Percentiles rank a stretch among this genome's conserved stretches.
Conservation (phyloP, 345 rosid species). For the Ceriops zippeliana region DNA sequence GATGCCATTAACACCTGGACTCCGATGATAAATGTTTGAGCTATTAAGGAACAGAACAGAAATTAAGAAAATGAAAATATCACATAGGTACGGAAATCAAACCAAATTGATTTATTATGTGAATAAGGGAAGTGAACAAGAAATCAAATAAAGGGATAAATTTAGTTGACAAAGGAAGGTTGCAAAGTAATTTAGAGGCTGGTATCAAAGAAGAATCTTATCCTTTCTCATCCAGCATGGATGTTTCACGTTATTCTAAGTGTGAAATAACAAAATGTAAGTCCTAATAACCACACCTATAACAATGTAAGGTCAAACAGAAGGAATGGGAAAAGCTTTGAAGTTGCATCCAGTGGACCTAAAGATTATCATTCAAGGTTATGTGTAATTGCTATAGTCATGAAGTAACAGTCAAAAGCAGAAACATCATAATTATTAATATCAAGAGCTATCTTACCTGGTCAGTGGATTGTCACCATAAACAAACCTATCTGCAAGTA, state of each 20-base stretch:
- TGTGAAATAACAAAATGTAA: no score
- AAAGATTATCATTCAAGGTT: not conserved
- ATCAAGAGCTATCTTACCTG: slow-evolving; percentile 35
- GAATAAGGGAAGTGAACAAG: not conserved
- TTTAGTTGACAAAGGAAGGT: no score
- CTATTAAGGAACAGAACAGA: not conserved
- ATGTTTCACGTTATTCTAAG: no score
- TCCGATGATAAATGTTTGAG: not conserved
- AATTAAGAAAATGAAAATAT: not conserved
- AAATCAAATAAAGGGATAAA: no score
- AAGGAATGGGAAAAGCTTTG: no score
- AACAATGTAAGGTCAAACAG: no score
- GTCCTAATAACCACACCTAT: no score
- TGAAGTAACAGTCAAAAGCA: not conserved
- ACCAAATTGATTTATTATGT: no score
- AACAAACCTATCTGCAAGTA: slow-evolving; percentile 50
- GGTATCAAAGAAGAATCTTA: no score
- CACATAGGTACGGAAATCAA: not conserved
- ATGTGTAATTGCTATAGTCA: not conserved
- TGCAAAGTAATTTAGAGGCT: no score
- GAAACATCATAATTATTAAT: not conserved
- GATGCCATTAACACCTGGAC: not conserved
- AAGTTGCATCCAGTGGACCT: no score
- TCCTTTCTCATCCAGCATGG: no score
- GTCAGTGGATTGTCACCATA: slow-evolving; percentile 40